These are phyloP conservation scores for Amoeboradix gromovi DNA, from an alignment of 371 early-diverging fungal species.

Conservation along the genomic window DNA sequence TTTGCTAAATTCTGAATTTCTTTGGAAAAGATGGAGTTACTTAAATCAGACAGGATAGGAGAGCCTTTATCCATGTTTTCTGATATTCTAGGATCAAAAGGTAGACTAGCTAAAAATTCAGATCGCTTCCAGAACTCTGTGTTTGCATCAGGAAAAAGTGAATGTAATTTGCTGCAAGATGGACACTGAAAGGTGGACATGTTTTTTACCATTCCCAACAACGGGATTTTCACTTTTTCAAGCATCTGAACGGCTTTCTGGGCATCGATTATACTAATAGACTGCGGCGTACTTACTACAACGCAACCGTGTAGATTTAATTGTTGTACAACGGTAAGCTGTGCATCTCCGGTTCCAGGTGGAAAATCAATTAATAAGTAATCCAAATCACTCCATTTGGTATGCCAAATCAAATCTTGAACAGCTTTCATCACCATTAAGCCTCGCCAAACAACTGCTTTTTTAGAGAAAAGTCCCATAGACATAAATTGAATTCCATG, in stretches of 20 bases:
- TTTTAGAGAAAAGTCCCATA: slow-evolving; percentile 55
- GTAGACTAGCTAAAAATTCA: neutral
- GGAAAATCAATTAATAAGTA: slow-evolving; percentile 64
- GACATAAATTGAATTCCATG: slow-evolving; percentile 67
- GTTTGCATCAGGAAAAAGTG: neutral
- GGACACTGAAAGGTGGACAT: slow-evolving; percentile 58
- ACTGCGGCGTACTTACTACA: slow-evolving; percentile 66
- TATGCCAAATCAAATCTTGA: slow-evolving; percentile 51
- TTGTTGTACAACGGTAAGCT: slow-evolving; percentile 50
- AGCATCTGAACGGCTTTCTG: slow-evolving; percentile 55
- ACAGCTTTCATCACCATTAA: slow-evolving; percentile 77
- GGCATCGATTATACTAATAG: slow-evolving; percentile 50
- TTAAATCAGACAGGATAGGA: no score
- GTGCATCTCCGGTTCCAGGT: slow-evolving; percentile 70
- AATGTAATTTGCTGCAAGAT: slow-evolving; percentile 37
- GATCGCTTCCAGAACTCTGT: neutral
- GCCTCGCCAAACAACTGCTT: slow-evolving; percentile 64
- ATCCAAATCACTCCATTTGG: slow-evolving; percentile 47
- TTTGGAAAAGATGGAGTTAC: no score
- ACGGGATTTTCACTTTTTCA: slow-evolving; percentile 42
- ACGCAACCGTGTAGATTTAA: slow-evolving; percentile 30
- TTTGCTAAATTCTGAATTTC: no score
- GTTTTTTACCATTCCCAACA: slow-evolving; percentile 59
- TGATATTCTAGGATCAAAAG: neutral
- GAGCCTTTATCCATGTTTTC: neutral